Evolutionary conservation across 2,329 filamentous ascomycete genomes (phyloP).

Genomic region (Pleoardoris graminearum): DNA sequence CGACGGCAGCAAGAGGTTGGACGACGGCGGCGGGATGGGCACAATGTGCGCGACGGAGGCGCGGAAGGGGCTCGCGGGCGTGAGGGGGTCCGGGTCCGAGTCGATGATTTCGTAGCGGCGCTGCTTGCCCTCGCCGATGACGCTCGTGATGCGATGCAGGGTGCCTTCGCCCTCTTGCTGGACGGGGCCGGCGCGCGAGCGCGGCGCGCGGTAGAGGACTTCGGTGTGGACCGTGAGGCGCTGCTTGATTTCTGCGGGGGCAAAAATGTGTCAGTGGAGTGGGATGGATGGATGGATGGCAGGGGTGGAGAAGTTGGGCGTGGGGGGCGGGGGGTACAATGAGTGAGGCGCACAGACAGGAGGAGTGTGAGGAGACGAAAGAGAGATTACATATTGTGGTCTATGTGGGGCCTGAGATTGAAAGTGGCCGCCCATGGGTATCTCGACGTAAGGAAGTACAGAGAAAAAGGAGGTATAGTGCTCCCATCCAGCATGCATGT

Average conservation of each 20-base stretch:
- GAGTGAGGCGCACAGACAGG: constrained; percentile 4
- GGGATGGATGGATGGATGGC: too few relatives aligned
- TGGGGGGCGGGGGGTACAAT: constrained; percentile 2
- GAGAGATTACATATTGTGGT: constrained; percentile 6
- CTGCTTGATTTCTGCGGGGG: constrained; percentile 29
- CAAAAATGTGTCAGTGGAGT: too few relatives aligned
- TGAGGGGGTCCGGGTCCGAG: constrained; percentile 49
- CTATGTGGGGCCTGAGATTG: background rate
- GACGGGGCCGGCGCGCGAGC: constrained; percentile 27
- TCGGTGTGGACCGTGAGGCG: constrained; percentile 50
- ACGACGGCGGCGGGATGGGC: constrained; percentile 48
- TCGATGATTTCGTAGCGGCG: constrained; percentile 59
- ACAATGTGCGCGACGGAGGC: constrained; percentile 53
- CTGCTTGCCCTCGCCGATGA: constrained; percentile 59
- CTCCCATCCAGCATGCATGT: background rate
- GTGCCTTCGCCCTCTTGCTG: constrained; percentile 55
- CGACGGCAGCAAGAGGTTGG: constrained; percentile 48
- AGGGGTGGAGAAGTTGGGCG: background rate
- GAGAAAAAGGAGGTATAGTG: background rate
- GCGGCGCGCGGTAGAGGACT: constrained; percentile 56
- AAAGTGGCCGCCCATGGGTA: constrained; percentile 2
- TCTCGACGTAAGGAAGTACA: constrained; percentile 1
- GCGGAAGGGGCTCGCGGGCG: constrained; percentile 47
- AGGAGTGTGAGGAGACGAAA: background rate
- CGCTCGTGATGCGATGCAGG: constrained; percentile 54